Evolutionary conservation across 2,329 filamentous ascomycete genomes (phyloP).

Genomic region (Diaporthe citrichinensis): DNA sequence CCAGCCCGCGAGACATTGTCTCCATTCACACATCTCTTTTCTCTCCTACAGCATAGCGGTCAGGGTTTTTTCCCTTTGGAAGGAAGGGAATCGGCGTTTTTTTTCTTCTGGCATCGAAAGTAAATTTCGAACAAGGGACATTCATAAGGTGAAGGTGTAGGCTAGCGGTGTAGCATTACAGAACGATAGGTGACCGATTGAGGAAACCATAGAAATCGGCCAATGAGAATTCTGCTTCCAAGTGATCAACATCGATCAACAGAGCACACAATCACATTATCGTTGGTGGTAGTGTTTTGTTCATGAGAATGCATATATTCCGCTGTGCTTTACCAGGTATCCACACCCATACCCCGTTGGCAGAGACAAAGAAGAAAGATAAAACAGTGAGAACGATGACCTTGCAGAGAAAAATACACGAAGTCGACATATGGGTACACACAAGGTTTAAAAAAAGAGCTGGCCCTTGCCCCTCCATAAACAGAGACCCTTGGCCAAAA

Average conservation of each 20-base stretch:
- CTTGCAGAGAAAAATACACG: slow-evolving; percentile 31
- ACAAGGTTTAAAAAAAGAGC: not conserved
- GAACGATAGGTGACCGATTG: not conserved
- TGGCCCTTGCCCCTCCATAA: not conserved
- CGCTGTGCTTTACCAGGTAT: slow-evolving; percentile 40
- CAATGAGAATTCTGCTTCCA: not conserved
- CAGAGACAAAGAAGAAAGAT: slow-evolving; percentile 38
- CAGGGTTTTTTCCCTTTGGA: not conserved
- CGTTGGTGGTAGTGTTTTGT: not conserved
- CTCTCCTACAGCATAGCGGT: slow-evolving; percentile 36
- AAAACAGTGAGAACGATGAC: slow-evolving; percentile 36
- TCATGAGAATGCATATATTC: slow-evolving; percentile 37
- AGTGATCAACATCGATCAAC: not conserved
- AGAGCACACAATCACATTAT: not conserved
- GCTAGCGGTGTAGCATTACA: not conserved
- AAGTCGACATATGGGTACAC: slow-evolving; percentile 20
- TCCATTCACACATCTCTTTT: not conserved
- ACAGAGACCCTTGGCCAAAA: slow-evolving; percentile 6
- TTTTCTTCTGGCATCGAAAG: not conserved
- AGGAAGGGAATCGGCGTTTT: slow-evolving; percentile 10
- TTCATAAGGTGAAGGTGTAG: not conserved
- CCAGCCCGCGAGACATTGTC: not conserved
- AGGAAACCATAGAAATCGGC: not conserved
- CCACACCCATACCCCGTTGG: slow-evolving; percentile 34
- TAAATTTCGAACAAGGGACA: not conserved